These are phyloP conservation scores for Xylaria longipes DNA, from an alignment of 495 filamentous ascomycete species.

Conservation along the genomic window DNA sequence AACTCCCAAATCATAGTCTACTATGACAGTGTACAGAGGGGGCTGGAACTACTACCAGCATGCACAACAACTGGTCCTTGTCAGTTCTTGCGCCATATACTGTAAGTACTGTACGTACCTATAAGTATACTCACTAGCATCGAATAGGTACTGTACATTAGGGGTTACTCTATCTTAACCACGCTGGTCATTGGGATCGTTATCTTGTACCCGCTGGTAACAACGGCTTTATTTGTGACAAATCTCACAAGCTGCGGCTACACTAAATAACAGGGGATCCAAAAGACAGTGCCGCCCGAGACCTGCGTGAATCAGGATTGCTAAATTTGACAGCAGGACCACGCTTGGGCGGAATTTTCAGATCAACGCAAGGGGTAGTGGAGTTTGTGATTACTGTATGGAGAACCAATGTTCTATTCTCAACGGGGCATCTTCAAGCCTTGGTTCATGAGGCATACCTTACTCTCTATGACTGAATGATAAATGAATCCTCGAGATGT, in stretches of 20 bases:
- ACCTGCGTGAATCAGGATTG: conserved; percentile 24
- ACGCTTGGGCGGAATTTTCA: background rate
- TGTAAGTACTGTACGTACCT: background rate
- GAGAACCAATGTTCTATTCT: conserved; percentile 7
- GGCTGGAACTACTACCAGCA: background rate
- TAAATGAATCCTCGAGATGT: conserved; percentile 3
- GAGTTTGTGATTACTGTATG: conserved; percentile 26
- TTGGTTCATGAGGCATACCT: conserved; percentile 3
- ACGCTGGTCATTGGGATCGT: conserved; percentile 18
- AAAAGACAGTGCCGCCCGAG: conserved; percentile 15
- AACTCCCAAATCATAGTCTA: background rate
- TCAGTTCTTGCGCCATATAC: background rate
- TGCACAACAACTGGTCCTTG: background rate
- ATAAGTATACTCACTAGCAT: background rate
- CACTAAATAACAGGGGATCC: conserved; percentile 12
- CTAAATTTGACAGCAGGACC: conserved; percentile 28
- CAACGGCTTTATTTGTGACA: conserved; percentile 28
- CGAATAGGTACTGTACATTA: conserved; percentile 5
- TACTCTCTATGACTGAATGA: background rate
- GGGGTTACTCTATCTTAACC: background rate
- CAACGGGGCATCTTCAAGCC: background rate
- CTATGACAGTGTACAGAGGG: no score
- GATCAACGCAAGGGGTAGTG: conserved; percentile 4
- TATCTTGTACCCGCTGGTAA: conserved; percentile 18
- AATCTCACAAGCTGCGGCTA: conserved; percentile 20